Conservation (phyloP, 2,329 filamentous ascomycete species). For the Nigrospora osmanthi region DNA sequence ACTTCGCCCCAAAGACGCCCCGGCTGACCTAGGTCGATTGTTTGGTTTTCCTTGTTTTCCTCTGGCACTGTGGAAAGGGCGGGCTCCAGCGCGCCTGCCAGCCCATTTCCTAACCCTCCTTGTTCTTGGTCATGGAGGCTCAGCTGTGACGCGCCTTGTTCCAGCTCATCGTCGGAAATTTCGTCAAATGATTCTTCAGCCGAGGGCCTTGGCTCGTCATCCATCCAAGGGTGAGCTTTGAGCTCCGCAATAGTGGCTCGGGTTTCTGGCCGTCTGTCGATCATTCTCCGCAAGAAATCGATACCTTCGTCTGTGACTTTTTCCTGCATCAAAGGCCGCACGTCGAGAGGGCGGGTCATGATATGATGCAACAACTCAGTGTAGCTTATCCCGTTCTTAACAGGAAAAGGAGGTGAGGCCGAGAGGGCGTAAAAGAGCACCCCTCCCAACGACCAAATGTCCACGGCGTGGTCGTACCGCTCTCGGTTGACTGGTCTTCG, state of each 20-base stretch:
- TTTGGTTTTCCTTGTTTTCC: conserved; percentile 73
- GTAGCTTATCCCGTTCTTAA: conserved; percentile 66
- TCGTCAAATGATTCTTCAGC: conserved; percentile 50
- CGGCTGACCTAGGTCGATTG: conserved; percentile 46
- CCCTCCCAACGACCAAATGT: conserved; percentile 93
- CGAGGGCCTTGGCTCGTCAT: conserved; percentile 20
- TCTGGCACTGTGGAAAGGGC: conserved; percentile 50
- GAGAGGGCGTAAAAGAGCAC: conserved; percentile 86
- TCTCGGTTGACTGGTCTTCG: conserved; percentile 45
- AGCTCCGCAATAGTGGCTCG: conserved; percentile 68
- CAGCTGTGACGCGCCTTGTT: conserved; percentile 53
- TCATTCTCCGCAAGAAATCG: conserved; percentile 69
- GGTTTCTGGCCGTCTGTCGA: conserved; percentile 70
- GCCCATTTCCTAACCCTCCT: conserved; percentile 12
- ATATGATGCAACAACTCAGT: conserved; percentile 77
- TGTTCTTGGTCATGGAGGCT: conserved; percentile 44
- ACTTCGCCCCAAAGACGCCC: conserved; percentile 49
- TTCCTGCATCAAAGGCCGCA: conserved; percentile 48
- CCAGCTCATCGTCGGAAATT: conserved; percentile 52
- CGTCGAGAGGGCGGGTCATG: conserved; percentile 69
- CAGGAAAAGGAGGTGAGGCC: conserved; percentile 71
- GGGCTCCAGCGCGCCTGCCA: conserved; percentile 22
- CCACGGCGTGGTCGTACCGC: conserved; percentile 84
- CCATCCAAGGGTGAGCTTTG: conserved; percentile 68
- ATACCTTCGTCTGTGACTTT: conserved; percentile 60